phyloP scores from a whole-genome alignment of 208 protist genomes.

The Leishmania lainsoni region DNA sequence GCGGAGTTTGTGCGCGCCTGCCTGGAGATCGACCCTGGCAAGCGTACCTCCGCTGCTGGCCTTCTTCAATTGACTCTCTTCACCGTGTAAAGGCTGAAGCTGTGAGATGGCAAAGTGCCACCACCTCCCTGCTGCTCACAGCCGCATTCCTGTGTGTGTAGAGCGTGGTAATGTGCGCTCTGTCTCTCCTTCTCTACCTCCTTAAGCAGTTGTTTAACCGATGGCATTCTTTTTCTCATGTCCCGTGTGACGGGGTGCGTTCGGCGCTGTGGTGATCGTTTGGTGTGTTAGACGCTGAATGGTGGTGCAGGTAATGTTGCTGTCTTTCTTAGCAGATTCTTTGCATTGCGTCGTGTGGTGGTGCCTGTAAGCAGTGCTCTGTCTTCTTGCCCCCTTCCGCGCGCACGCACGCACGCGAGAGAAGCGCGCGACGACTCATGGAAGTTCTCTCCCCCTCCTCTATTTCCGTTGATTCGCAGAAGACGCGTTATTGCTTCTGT shows the following conservation, averaged over 20 bases:
- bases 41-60: slow-evolving; percentile 52
- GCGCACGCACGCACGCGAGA: not conserved
- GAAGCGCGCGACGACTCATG: not conserved
- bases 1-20: slow-evolving; percentile 70
- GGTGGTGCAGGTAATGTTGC: not conserved
- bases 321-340: not conserved
- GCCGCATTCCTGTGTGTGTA: not conserved
- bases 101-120: not conserved
- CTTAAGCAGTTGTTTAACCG: not conserved
- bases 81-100: slow-evolving; percentile 33
- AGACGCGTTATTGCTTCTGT: not conserved
- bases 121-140: not conserved
- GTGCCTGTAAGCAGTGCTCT: not conserved
- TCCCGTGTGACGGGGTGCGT: not conserved
- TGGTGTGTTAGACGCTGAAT: not conserved
- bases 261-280: not conserved
- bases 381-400: not conserved
- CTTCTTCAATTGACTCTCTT: slow-evolving; percentile 81
- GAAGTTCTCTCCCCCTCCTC: not conserved
- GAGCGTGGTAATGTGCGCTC: not conserved
- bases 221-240: not conserved
- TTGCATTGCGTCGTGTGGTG: not conserved
- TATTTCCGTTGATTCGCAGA: not conserved
- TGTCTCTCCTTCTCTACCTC: not conserved
- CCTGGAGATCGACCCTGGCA: slow-evolving; percentile 51